Evolutionary conservation across 371 early-diverging fungal genomes (phyloP).

Genomic region (Mucor mucedo): DNA sequence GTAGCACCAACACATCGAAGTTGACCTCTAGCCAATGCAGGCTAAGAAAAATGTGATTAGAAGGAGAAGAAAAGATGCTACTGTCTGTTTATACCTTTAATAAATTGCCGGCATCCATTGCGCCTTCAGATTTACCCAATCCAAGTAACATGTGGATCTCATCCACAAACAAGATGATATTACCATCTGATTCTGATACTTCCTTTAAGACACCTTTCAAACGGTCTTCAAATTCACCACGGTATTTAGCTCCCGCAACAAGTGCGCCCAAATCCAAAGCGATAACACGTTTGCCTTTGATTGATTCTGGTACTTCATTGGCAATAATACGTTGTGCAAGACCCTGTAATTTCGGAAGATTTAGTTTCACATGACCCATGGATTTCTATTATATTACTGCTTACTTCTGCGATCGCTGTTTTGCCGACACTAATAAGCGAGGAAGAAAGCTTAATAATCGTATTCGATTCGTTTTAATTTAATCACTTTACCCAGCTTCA

Average conservation of each 20-base stretch:
- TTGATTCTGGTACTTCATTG: slow-evolving; percentile 80
- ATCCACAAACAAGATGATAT: slow-evolving; percentile 86
- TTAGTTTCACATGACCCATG: neutral
- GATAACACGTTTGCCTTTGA: slow-evolving; percentile 75
- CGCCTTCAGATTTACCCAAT: slow-evolving; percentile 78
- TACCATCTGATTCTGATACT: slow-evolving; percentile 72
- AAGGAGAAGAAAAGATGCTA: neutral
- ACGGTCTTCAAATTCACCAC: slow-evolving; percentile 90
- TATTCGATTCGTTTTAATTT: no score
- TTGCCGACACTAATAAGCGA: slow-evolving; percentile 56
- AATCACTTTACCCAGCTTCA: slow-evolving; percentile 60
- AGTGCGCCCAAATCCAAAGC: slow-evolving; percentile 81
- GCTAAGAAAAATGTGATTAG: slow-evolving; percentile 38
- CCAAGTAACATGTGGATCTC: slow-evolving; percentile 85
- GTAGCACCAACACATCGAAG: slow-evolving; percentile 90
- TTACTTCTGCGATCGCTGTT: slow-evolving; percentile 59
- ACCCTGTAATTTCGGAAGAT: slow-evolving; percentile 48
- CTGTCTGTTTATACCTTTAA: slow-evolving; percentile 56
- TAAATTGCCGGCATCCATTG: slow-evolving; percentile 83
- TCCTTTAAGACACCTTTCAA: slow-evolving; percentile 79
- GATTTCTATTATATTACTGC: neutral
- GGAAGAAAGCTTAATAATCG: no score
- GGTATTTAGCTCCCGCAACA: slow-evolving; percentile 82
- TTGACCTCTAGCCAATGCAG: slow-evolving; percentile 81
- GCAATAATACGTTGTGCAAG: slow-evolving; percentile 84